phyloP scores from a whole-genome alignment of 148 eudicot species.

The Heliamphora exappendiculata region DNA sequence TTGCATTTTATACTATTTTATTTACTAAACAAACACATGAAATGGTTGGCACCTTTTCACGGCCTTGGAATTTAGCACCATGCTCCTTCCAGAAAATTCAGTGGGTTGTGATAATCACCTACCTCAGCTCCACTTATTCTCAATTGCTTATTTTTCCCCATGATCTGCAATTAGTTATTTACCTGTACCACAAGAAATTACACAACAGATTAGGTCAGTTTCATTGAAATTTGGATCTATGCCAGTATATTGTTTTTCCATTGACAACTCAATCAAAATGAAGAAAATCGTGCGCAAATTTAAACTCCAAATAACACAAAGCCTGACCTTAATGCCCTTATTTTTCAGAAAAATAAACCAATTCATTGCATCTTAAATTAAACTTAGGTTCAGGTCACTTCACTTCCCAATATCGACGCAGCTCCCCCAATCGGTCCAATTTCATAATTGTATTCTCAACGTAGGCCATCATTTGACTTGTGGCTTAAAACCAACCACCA shows the following conservation, averaged over 20 bases:
- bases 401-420: not conserved
- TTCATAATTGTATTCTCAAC: not conserved
- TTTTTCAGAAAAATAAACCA: not conserved
- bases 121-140: constrained; percentile 28
- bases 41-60: too few species aligned
- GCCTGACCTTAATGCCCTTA: not conserved
- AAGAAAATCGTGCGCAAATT: not conserved
- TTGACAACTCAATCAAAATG: not conserved
- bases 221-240: not conserved
- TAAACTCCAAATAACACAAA: not conserved
- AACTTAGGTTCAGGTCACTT: not conserved
- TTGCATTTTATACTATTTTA: too few species aligned
- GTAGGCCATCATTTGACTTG: too few species aligned
- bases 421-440: not conserved
- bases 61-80: too few species aligned
- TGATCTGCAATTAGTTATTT: not conserved
- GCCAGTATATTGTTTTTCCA: not conserved
- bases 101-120: too few species aligned
- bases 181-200: not conserved
- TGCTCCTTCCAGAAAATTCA: too few species aligned
- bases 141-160: constrained; percentile 14
- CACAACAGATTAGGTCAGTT: not conserved
- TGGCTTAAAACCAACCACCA: too few species aligned
- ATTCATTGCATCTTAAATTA: not conserved
- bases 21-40: too few species aligned